phyloP scores from a whole-genome alignment of 345 rosid species.

The Streptanthus diversifolius region DNA sequence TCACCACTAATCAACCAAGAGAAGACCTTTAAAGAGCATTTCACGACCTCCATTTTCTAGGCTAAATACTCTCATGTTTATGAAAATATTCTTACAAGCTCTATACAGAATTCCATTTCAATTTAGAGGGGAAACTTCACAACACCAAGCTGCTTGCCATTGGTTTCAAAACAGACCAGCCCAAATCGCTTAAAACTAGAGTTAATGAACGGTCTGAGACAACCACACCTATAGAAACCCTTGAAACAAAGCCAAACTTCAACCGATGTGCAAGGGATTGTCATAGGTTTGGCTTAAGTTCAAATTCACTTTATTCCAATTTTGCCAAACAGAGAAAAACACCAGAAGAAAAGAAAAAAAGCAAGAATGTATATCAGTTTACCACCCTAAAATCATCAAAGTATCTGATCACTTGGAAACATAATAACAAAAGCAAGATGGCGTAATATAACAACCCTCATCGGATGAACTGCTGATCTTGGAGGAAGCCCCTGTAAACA shows the following conservation, averaged over 20 bases:
- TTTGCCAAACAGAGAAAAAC: neutral
- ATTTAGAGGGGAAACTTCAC: neutral
- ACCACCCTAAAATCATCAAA: conserved; percentile 4
- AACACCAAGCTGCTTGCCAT: conserved; percentile 7
- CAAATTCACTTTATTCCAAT: conserved; percentile 6
- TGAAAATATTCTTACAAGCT: neutral
- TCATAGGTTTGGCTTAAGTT: conserved; percentile 2
- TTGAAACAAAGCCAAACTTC: neutral
- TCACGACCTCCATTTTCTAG: conserved; percentile 16
- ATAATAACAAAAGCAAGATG: conserved; percentile 24
- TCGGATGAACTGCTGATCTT: conserved; percentile 96
- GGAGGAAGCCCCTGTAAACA: conserved; percentile 89
- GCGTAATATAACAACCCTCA: conserved; percentile 76
- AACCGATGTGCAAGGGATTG: neutral
- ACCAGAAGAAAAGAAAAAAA: neutral
- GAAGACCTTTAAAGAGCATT: neutral
- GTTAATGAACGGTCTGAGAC: neutral
- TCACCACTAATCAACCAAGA: conserved; percentile 3
- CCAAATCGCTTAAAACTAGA: neutral
- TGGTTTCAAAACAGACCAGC: conserved; percentile 3
- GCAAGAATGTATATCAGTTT: conserved; percentile 10
- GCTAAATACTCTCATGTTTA: conserved; percentile 19
- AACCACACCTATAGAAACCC: neutral
- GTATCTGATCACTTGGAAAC: conserved; percentile 1
- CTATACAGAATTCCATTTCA: conserved; percentile 3